Conservation (phyloP, 192 early-diverging fungal species). For the Backusella circina region DNA sequence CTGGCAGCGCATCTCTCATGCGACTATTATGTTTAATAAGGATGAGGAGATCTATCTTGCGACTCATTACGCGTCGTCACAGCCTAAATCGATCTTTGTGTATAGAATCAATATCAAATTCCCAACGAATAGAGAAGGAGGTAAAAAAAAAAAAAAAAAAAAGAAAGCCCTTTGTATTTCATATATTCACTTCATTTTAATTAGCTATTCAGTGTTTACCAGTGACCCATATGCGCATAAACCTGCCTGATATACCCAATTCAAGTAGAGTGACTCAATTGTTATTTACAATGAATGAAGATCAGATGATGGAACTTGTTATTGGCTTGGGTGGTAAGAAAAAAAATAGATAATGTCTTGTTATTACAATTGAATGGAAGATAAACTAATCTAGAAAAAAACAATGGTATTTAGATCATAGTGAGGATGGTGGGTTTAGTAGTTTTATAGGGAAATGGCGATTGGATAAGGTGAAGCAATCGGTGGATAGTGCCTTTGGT, state of each 20-base stretch:
- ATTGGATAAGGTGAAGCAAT: background rate
- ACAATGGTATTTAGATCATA: background rate
- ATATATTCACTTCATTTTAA: background rate
- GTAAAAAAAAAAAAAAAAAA: background rate
- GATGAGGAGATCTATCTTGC: conserved; percentile 26
- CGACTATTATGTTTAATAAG: conserved; percentile 20
- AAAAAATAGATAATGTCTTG: too few relatives aligned
- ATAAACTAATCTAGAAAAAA: background rate
- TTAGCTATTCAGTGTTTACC: conserved; percentile 5
- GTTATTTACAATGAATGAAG: background rate
- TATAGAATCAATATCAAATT: conserved; percentile 24
- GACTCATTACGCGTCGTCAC: conserved; percentile 19
- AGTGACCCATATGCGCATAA: background rate
- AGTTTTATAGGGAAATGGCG: conserved; percentile 21
- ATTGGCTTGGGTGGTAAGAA: conserved; percentile 2
- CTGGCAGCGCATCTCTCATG: conserved; percentile 35
- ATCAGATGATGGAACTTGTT: background rate
- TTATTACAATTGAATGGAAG: too few relatives aligned
- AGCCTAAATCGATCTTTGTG: conserved; percentile 24
- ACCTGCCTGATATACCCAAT: background rate
- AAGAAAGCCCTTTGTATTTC: background rate
- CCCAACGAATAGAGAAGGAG: conserved; percentile 20
- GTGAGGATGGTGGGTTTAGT: background rate
- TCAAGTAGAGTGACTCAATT: conserved; percentile 16
- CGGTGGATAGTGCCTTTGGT: background rate